Conservation (phyloP, 495 filamentous ascomycete genomes). For the Aspergillus funiculosus region DNA sequence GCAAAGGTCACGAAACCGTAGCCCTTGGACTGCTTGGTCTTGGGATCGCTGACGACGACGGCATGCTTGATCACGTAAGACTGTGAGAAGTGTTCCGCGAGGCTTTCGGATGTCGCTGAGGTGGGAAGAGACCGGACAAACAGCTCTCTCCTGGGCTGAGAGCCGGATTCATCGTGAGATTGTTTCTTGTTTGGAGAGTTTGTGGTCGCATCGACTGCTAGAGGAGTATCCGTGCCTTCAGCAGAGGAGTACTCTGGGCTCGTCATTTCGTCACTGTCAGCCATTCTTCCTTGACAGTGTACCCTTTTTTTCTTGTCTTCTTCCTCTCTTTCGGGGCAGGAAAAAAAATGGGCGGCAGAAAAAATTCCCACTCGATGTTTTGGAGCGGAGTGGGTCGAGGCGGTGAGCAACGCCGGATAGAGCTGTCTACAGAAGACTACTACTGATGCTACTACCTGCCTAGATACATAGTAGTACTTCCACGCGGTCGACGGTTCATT, state of each 20-base stretch:
- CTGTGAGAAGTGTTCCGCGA: constrained; percentile 87
- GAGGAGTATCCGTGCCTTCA: constrained; percentile 15
- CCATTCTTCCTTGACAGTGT: constrained; percentile 30
- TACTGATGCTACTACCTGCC: no score
- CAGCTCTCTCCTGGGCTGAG: constrained; percentile 58
- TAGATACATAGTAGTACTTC: no score
- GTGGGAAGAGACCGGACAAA: constrained; percentile 85
- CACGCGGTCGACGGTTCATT: no score
- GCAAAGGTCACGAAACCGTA: constrained; percentile 97
- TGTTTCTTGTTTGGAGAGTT: constrained; percentile 22
- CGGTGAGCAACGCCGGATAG: no score
- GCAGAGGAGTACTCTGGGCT: constrained; percentile 28
- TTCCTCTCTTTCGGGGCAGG: constrained; percentile 21
- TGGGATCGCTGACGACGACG: constrained; percentile 71
- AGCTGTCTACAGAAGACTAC: no score
- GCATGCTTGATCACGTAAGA: constrained; percentile 93
- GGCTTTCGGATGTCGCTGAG: constrained; percentile 69
- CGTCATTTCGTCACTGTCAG: constrained; percentile 22
- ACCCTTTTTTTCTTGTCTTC: constrained; percentile 15
- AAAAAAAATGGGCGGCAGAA: constrained; percentile 46
- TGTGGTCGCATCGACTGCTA: constrained; percentile 18
- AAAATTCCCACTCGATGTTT: constrained; percentile 21
- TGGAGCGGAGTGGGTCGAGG: constrained; percentile 18
- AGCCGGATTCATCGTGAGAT: constrained; percentile 20
- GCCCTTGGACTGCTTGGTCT: constrained; percentile 78